Evolutionary conservation across 805 yeast species (phyloP).

Genomic region (Pichia occidentalis): DNA sequence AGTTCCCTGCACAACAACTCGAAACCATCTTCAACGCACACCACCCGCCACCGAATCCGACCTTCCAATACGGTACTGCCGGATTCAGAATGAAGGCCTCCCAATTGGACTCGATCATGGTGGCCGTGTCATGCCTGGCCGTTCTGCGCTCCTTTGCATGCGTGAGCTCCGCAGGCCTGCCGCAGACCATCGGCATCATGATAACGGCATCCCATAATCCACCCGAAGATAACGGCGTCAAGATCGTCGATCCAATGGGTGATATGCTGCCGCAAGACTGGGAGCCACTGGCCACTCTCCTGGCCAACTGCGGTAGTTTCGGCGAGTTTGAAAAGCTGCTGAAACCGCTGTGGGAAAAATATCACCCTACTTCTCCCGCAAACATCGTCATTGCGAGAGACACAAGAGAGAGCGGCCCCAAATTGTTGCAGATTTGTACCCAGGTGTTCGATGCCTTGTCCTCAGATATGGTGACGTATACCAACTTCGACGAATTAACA

Average conservation of each 20-base stretch:
- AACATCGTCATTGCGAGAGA: conserved; percentile 72
- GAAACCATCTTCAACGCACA: conserved; percentile 23
- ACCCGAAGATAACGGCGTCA: conserved; percentile 86
- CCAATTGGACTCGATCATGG: conserved; percentile 72
- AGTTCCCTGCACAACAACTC: conserved; percentile 11
- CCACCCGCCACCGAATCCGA: conserved; percentile 38
- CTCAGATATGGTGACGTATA: conserved; percentile 34
- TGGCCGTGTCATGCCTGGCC: conserved; percentile 78
- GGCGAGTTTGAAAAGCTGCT: conserved; percentile 35
- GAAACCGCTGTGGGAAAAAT: conserved; percentile 28
- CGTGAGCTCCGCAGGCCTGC: conserved; percentile 32
- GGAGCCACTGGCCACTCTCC: conserved; percentile 74
- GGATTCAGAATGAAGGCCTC: conserved; percentile 81
- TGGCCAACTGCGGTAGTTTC: conserved; percentile 62
- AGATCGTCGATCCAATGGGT: conserved; percentile 89
- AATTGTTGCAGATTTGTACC: conserved; percentile 49
- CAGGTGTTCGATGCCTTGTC: conserved; percentile 30
- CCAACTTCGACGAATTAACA: conserved; percentile 67
- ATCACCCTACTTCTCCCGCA: conserved; percentile 38
- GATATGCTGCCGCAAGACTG: conserved; percentile 79
- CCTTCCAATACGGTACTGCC: conserved; percentile 87
- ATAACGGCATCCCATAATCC: conserved; percentile 95
- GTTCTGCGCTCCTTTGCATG: conserved; percentile 69
- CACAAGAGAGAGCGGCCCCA: conserved; percentile 78
- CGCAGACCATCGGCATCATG: conserved; percentile 82